Evolutionary conservation across 75 land plant genomes (phyloP).

Genomic region (Sequoia sempervirens): DNA sequence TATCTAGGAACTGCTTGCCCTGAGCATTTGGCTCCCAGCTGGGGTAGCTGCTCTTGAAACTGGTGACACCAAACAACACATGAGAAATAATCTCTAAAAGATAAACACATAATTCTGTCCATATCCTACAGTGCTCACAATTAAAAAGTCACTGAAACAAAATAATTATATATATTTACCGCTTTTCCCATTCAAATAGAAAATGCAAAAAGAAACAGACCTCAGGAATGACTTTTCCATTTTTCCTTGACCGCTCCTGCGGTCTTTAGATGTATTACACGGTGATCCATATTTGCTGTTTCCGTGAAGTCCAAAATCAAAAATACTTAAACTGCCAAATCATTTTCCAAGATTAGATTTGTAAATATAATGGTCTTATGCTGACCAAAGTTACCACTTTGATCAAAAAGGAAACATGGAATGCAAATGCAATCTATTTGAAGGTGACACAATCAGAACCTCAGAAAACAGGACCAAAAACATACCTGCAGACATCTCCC

Average conservation of each 20-base stretch:
- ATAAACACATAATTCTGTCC: background rate
- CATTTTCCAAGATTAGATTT: background rate
- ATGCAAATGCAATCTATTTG: background rate
- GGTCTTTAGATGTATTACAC: constrained; percentile 37
- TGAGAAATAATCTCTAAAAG: background rate
- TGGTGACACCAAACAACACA: constrained; percentile 21
- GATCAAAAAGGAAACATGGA: background rate
- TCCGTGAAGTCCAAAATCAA: constrained; percentile 89
- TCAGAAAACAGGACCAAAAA: background rate
- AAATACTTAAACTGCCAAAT: constrained; percentile 70
- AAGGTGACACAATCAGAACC: background rate
- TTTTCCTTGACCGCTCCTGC: constrained; percentile 94
- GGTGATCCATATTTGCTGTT: constrained; percentile 91
- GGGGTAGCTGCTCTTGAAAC: constrained; percentile 81
- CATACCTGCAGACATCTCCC: constrained; percentile 97
- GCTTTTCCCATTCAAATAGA: background rate
- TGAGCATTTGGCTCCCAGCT: constrained; percentile 77
- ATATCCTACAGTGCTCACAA: background rate
- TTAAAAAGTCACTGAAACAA: background rate
- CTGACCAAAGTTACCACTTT: background rate
- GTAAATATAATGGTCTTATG: too few species aligned
- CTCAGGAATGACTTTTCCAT: constrained; percentile 98
- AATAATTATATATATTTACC: background rate
- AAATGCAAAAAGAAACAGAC: constrained; percentile 22
- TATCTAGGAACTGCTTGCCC: constrained; percentile 66